Evolutionary conservation across 768 basidiomycete species (phyloP).

Genomic region (Calocybe cyanea): DNA sequence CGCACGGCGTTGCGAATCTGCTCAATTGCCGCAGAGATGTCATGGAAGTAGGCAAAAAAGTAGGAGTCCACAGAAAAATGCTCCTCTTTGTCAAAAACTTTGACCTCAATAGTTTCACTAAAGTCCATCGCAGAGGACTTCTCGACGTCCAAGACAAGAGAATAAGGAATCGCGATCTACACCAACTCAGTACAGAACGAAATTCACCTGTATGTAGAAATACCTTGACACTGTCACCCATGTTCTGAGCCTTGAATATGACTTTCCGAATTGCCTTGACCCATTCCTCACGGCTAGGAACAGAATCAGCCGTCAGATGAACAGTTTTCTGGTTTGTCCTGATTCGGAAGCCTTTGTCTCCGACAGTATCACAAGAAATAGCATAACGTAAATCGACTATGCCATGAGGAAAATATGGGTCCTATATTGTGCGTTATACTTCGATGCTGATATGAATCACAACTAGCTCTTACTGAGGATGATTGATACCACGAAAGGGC

Average conservation of each 20-base stretch:
- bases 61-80: conserved; percentile 80
- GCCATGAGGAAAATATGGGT: conserved; percentile 97
- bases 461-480: conserved; percentile 60
- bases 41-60: conserved; percentile 93
- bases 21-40: conserved; percentile 71
- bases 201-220: conserved; percentile 6
- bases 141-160: conserved; percentile 84
- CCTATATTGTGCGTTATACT: conserved; percentile 39
- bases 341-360: conserved; percentile 78
- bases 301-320: conserved; percentile 70
- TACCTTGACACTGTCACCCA: conserved; percentile 94
- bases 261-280: conserved; percentile 91
- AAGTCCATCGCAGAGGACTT: conserved; percentile 89
- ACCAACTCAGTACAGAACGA: not conserved
- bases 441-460: not conserved
- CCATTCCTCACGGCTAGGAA: conserved; percentile 90
- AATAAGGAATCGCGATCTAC: conserved; percentile 91
- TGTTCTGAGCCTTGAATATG: conserved; percentile 94
- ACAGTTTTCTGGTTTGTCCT: conserved; percentile 79
- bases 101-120: conserved; percentile 93
- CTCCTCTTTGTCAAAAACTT: conserved; percentile 81
- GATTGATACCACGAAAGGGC: conserved; percentile 96
- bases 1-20: conserved; percentile 79
- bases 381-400: conserved; percentile 95
- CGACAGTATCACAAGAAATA: conserved; percentile 77